Evolutionary conservation across 345 rosid genomes (phyloP).

Genomic region (Combretum micranthum): DNA sequence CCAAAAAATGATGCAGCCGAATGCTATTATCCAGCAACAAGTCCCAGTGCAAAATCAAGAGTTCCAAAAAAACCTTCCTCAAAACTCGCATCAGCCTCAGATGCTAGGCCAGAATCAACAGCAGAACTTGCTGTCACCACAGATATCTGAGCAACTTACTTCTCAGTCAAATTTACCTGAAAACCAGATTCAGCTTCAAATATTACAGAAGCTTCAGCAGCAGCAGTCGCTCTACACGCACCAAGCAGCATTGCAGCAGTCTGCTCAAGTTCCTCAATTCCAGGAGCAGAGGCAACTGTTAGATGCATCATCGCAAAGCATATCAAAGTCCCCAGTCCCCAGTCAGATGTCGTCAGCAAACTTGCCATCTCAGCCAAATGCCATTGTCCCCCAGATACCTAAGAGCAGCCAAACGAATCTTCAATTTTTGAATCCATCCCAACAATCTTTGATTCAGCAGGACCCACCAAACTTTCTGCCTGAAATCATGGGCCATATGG

Average conservation of each 20-base stretch:
- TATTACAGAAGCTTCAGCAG: conserved; percentile 75
- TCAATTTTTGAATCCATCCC: conserved; percentile 26
- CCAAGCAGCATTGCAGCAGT: conserved; percentile 40
- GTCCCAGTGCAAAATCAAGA: conserved; percentile 35
- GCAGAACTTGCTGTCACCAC: conserved; percentile 29
- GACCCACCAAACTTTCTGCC: conserved; percentile 35
- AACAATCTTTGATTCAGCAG: conserved; percentile 31
- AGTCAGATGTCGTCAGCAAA: conserved; percentile 25
- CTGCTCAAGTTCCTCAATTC: conserved; percentile 31
- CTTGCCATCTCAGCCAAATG: conserved; percentile 33
- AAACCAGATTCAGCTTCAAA: conserved; percentile 52
- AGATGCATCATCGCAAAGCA: conserved; percentile 48
- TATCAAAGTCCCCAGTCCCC: conserved; percentile 33
- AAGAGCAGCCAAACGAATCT: conserved; percentile 31
- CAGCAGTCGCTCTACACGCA: conserved; percentile 43
- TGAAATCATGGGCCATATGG: conserved; percentile 33
- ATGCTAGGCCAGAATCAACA: conserved; percentile 38
- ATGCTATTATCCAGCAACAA: conserved; percentile 37
- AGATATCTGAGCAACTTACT: conserved; percentile 36
- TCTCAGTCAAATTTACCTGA: conserved; percentile 42
- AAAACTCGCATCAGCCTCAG: conserved; percentile 37
- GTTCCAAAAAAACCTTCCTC: conserved; percentile 39
- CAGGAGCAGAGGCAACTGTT: conserved; percentile 47
- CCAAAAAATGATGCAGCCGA: conserved; percentile 31
- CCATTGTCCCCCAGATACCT: conserved; percentile 30